Percentiles rank a stretch among this genome's conserved stretches.
Evolutionary conservation across 495 filamentous ascomycete genomes (phyloP).

Genomic region (Usnea hakonensis): DNA sequence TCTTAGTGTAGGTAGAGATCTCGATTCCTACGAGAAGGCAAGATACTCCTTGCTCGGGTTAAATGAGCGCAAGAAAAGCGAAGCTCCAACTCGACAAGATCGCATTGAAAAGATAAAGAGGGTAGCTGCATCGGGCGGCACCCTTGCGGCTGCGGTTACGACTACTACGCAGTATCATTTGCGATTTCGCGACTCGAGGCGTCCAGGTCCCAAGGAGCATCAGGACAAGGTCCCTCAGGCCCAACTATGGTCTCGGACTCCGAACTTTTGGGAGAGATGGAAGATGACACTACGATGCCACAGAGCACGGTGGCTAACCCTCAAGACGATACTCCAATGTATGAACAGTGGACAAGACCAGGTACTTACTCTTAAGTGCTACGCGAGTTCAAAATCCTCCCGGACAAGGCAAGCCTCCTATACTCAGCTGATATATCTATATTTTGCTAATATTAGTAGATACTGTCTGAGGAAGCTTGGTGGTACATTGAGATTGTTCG

Average conservation of each 20-base stretch:
- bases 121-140: not conserved
- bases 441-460: not conserved
- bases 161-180: too few species aligned
- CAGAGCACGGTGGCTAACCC: too few species aligned
- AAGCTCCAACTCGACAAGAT: not conserved
- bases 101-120: not conserved
- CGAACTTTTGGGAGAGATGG: too few species aligned
- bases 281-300: too few species aligned
- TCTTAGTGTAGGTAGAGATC: not conserved
- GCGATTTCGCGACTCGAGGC: not conserved
- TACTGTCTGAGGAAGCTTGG: conserved; percentile 4
- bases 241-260: too few species aligned
- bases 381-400: not conserved
- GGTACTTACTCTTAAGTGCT: not conserved
- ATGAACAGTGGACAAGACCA: not conserved
- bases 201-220: not conserved
- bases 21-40: not conserved
- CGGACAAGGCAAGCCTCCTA: not conserved
- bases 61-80: not conserved
- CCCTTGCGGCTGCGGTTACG: not conserved
- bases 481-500: conserved; percentile 3
- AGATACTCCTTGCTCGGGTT: not conserved
- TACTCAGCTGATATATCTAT: not conserved
- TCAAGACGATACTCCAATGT: not conserved
- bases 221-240: too few species aligned